Evolutionary conservation across 768 basidiomycete genomes (phyloP), one percentile per base, ranked within the genome.

Genomic region (Collybiopsis confluens): DNA sequence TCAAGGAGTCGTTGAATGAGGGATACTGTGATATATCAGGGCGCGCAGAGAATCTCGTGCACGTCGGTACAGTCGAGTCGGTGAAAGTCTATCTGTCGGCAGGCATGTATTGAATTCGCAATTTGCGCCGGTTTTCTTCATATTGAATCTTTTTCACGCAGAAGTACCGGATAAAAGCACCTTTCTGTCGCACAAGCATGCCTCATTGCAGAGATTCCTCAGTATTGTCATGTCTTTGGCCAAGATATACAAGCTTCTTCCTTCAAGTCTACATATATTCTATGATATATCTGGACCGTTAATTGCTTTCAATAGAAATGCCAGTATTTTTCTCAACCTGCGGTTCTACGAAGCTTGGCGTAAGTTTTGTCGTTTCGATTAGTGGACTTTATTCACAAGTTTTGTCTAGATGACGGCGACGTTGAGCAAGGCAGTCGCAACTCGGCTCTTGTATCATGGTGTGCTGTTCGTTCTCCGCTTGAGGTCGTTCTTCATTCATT

Each of bases 241-340:
- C 3, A 65, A 74, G 27, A 74, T 95, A 15, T 98, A 92, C 66
- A 76, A 78, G 58, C 79, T 98, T 33, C 85, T 92, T 1, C 68
- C 83, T 24, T 70, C 79, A 0, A 87, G 86, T 43, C 61, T 97
- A 54, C 91, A 96, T 61, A 78, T 99, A 4, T 98, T 98, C 66
- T 88, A 85, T 68, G 95, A 98, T 63, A 65, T 76, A 20, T 70
- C 73, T 4, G 95, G 96, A 1, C 85, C 84, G 1, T 70, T 90
- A 11, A 96, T 98, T 52, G 97, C 94, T 1, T 98, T 99, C 75
- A 99, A 98, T 66, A 76, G 93, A 24, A 83, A 83, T 45, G 92
- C 89, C 2, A 89, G 88, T 55, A 76, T 98, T 15, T 98, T 92
- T 69, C 68, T 97, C 55, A 98, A 97, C 65, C 70, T 92, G 21